Conservation (phyloP, 2,329 filamentous ascomycete species). For the Tolypocladium tundrense region DNA sequence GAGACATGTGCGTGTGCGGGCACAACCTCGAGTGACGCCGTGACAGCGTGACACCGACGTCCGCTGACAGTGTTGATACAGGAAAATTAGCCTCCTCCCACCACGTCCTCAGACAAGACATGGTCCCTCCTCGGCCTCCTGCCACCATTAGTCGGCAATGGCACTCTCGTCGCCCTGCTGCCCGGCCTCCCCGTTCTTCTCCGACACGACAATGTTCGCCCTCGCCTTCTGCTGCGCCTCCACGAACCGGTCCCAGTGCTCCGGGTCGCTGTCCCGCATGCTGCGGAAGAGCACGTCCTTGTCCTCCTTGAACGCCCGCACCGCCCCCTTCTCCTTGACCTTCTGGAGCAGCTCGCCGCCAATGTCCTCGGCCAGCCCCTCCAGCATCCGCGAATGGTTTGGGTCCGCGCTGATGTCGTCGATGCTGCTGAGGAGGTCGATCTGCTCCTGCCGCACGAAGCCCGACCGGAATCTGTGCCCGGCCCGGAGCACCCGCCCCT, state of each 20-base stretch:
- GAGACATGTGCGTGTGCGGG: background rate
- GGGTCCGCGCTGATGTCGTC: conserved; percentile 42
- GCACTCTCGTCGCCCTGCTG: conserved; percentile 27
- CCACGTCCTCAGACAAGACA: too few relatives aligned
- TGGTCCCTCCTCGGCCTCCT: background rate
- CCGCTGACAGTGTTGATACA: background rate
- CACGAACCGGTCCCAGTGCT: conserved; percentile 53
- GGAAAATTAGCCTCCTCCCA: background rate
- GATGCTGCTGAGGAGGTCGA: conserved; percentile 35
- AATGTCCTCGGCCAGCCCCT: conserved; percentile 53
- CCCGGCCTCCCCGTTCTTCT: conserved; percentile 12
- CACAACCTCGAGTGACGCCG: background rate
- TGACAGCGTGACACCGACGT: background rate
- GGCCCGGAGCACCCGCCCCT: conserved; percentile 43
- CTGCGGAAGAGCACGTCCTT: conserved; percentile 36
- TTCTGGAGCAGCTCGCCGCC: conserved; percentile 48
- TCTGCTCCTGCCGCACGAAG: conserved; percentile 41
- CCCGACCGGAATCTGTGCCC: conserved; percentile 47
- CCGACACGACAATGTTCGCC: conserved; percentile 34
- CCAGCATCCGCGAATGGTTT: conserved; percentile 40
- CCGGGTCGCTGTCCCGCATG: conserved; percentile 51
- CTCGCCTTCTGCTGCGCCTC: conserved; percentile 51
- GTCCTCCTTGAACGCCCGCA: conserved; percentile 51
- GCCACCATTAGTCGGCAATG: conserved; percentile 24
- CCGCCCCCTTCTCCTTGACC: conserved; percentile 46